phyloP scores from a whole-genome alignment of 2,329 filamentous ascomycete genomes.

The Samsoniella hepiali region DNA sequence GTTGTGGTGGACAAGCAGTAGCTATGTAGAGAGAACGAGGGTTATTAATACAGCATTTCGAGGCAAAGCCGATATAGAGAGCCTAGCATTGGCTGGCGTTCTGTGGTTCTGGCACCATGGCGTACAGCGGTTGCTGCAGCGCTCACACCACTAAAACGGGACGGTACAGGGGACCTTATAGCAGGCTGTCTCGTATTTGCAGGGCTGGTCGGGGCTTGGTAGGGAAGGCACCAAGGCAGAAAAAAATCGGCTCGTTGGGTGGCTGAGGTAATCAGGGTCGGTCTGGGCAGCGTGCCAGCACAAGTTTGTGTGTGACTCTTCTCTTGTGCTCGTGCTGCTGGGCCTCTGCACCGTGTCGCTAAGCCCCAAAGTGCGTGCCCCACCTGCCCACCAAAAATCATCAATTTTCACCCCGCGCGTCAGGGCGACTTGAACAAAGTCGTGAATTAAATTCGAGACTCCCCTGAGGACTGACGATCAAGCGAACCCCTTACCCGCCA shows the following conservation, averaged over 20 bases:
- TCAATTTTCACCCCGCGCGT: slow-evolving; percentile 33
- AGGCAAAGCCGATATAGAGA: slow-evolving; percentile 19
- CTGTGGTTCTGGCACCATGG: not conserved
- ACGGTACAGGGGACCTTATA: not conserved
- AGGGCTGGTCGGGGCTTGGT: not conserved
- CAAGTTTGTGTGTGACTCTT: slow-evolving; percentile 16
- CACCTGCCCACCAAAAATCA: slow-evolving; percentile 43
- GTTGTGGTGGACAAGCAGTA: not conserved
- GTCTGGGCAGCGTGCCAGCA: slow-evolving; percentile 12
- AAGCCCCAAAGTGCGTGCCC: slow-evolving; percentile 39
- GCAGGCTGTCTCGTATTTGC: not conserved
- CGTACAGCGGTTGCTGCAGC: not conserved
- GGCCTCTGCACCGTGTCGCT: slow-evolving; percentile 27
- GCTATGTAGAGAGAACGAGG: not conserved
- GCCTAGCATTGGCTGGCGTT: slow-evolving; percentile 21
- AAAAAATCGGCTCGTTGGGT: not conserved
- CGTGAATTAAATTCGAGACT: slow-evolving; percentile 15
- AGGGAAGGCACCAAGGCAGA: not conserved
- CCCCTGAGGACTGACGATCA: slow-evolving; percentile 11
- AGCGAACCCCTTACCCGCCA: not conserved
- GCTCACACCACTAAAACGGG: slow-evolving; percentile 1
- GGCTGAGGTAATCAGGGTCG: slow-evolving; percentile 21
- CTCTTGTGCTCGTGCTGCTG: not conserved
- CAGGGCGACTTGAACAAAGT: slow-evolving; percentile 23
- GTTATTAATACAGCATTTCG: slow-evolving; percentile 14